Evolutionary conservation across 2,329 filamentous ascomycete genomes (phyloP).

Genomic region (Madurella mycetomatis): DNA sequence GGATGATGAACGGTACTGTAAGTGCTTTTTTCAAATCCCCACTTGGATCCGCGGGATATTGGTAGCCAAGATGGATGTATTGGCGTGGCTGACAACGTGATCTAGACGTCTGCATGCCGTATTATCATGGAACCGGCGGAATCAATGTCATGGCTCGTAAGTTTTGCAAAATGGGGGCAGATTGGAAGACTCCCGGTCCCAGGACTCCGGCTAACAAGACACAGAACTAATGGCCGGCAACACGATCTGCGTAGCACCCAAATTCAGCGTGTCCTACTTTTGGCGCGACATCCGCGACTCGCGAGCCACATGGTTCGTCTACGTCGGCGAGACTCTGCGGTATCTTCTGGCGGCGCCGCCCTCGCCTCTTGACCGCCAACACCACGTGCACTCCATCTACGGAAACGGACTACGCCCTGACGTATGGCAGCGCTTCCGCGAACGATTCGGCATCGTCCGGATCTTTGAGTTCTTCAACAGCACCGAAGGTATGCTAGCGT

Average conservation of each 20-base stretch:
- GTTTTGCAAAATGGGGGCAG: neutral
- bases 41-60: too few relatives aligned
- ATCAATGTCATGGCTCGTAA: constrained; percentile 49
- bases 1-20: constrained; percentile 56
- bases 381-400: constrained; percentile 56
- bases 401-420: constrained; percentile 67
- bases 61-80: too few relatives aligned
- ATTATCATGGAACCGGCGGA: constrained; percentile 72
- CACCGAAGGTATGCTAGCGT: constrained; percentile 63
- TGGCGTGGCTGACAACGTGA: neutral
- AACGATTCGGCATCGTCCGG: constrained; percentile 58
- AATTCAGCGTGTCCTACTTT: constrained; percentile 66
- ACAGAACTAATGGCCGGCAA: constrained; percentile 44
- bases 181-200: too few relatives aligned
- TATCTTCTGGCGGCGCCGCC: constrained; percentile 67
- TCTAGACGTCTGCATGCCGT: constrained; percentile 63
- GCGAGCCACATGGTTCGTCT: constrained; percentile 65
- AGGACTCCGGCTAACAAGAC: neutral
- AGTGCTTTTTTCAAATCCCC: neutral
- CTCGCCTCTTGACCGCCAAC: constrained; percentile 55
- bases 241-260: constrained; percentile 59
- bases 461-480: constrained; percentile 75
- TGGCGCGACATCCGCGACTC: constrained; percentile 68
- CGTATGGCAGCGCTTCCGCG: constrained; percentile 61
- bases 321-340: constrained; percentile 72